phyloP scores from a whole-genome alignment of 306 rosid species.

The Cajanus cajan region DNA sequence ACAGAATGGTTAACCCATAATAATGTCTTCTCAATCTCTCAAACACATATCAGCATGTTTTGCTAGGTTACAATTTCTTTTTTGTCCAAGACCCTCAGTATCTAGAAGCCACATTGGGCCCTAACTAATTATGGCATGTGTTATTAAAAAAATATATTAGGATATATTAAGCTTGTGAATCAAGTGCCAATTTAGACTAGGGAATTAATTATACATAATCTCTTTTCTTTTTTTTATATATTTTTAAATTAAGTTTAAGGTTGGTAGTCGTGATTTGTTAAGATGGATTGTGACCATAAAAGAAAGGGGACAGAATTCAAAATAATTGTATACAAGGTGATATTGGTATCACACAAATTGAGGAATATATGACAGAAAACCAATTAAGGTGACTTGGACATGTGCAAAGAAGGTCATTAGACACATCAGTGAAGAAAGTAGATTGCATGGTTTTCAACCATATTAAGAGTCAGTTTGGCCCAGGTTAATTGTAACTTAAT shows the following conservation, averaged over 20 bases:
- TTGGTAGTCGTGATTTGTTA: neutral
- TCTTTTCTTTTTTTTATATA: neutral
- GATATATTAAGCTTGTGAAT: neutral
- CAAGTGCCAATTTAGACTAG: neutral
- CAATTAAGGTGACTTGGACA: neutral
- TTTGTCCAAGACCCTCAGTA: neutral
- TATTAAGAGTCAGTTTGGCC: too few species aligned
- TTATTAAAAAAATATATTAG: neutral
- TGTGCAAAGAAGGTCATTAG: neutral
- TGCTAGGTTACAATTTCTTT: neutral
- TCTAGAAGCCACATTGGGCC: neutral
- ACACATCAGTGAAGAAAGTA: neutral
- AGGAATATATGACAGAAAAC: neutral
- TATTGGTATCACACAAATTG: neutral
- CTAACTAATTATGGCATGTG: neutral
- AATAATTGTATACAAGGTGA: neutral
- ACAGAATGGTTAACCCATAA: neutral
- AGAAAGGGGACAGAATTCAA: neutral
- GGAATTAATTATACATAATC: neutral
- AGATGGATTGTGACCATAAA: neutral
- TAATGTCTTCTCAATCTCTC: neutral
- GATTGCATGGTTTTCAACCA: neutral
- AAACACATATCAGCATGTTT: neutral
- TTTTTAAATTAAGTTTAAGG: neutral
- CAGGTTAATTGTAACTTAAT: too few species aligned